Evolutionary conservation across 129 eudicot species (phyloP), one percentile per base, ranked within the genome.

Genomic region (Artemisia annua): DNA sequence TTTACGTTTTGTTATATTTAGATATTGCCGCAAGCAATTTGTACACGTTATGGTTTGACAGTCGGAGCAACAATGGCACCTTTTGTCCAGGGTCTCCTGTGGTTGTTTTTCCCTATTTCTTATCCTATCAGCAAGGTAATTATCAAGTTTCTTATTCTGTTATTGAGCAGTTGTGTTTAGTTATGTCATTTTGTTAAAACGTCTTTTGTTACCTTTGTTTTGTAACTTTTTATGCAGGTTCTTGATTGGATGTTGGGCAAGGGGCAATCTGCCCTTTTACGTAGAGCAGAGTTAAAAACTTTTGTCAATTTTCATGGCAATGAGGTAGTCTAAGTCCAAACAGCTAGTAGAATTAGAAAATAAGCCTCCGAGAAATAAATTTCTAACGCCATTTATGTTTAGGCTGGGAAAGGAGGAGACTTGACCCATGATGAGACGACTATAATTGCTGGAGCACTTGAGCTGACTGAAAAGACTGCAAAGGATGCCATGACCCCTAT

Each of bases 331-430:
- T 28, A 44, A 72, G 48, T 57, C 32, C 63, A 53, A 43, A 8
- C 56, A 66, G 13, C 70, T 63, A 68, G 10, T 28, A 24, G 8
- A 18, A 71, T 58, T 57, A 56, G 13, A 64, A 63, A 22, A 11
- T 66, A 28, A 52, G 60, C 48, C 12, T 48, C 11, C 7, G 24
- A 18, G 19, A 60, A 32, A 67, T 61, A 10, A 20, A 16, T 55
- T 28, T 9, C 14, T 39, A 39, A 48, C 39, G 5, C 55, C 24
- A 43, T 17, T 30, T n/a, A 22, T 48, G 19, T n/a, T 70, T 85
- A 95, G 99, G 99, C 97, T 78, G 99, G 99, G 26, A 95, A 91
- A 85, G 99, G 97, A 70, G 99, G 99, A 74, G 96, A 91, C 66
- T 83, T 95, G 82, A 95, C 99, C 16, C 99, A 88, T 80, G 99